A percentile compares a stretch with the other conserved stretches of the same genome.
Evolutionary conservation across 768 basidiomycete species (phyloP).

Genomic region (Sistotremastrum suecicum): DNA sequence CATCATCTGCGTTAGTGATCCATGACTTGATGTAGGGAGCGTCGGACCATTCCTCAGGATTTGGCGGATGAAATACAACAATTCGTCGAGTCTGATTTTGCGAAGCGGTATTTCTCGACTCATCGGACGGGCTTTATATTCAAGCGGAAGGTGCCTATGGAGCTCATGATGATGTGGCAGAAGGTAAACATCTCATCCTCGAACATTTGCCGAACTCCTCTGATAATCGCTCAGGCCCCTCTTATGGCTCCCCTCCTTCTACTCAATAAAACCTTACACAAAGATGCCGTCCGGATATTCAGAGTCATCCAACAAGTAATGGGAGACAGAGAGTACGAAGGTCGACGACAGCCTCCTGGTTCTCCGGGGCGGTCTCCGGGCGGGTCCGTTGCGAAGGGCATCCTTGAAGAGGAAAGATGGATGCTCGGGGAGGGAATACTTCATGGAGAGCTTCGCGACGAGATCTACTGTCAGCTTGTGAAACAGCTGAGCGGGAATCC

Average conservation of each 20-base stretch:
- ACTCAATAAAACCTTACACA: conserved; percentile 47
- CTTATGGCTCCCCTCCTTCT: conserved; percentile 64
- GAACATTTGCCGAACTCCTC: background rate
- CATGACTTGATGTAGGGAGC: conserved; percentile 1
- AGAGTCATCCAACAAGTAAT: conserved; percentile 85
- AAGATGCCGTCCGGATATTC: conserved; percentile 75
- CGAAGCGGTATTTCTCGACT: conserved; percentile 77
- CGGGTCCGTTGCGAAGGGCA: conserved; percentile 18
- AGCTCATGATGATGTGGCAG: conserved; percentile 87
- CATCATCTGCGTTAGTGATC: too few relatives aligned
- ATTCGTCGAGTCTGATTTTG: conserved; percentile 78
- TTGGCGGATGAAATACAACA: conserved; percentile 77
- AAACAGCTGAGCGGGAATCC: conserved; percentile 83
- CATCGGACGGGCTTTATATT: conserved; percentile 86
- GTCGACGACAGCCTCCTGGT: conserved; percentile 30
- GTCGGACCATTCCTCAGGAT: conserved; percentile 43
- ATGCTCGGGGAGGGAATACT: conserved; percentile 64
- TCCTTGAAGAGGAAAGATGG: conserved; percentile 82
- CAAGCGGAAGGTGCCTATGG: conserved; percentile 65
- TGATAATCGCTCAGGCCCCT: conserved; percentile 27
- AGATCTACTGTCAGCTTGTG: conserved; percentile 86
- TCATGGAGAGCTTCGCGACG: conserved; percentile 79
- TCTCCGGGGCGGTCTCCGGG: conserved; percentile 34
- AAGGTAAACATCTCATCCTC: conserved; percentile 31
- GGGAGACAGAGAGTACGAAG: conserved; percentile 79